phyloP scores from a whole-genome alignment of 805 yeast genomes.

The Kuraishia hungarica region DNA sequence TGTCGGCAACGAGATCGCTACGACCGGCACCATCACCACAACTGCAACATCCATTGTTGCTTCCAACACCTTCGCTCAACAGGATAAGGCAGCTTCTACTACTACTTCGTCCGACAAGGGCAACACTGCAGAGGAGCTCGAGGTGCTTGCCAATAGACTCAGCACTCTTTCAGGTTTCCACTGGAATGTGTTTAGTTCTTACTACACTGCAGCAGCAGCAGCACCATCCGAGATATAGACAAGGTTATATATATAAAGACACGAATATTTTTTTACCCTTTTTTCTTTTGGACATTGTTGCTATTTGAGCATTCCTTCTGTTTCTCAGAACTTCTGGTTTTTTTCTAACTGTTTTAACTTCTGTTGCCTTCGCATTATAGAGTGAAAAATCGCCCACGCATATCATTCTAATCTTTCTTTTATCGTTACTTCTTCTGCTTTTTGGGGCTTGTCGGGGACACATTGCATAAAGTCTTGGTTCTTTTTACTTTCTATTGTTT shows the following conservation, averaged over 20 bases:
- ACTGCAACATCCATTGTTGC: conserved; percentile 3
- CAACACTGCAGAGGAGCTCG: conserved; percentile 40
- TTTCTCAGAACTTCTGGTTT: not conserved
- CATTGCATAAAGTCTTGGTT: not conserved
- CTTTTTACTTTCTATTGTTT: not conserved
- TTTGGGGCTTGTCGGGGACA: not conserved
- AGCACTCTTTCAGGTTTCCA: conserved; percentile 67
- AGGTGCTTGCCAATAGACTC: conserved; percentile 48
- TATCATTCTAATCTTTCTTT: not conserved
- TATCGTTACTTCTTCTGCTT: not conserved
- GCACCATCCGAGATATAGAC: not conserved
- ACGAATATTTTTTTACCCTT: too few relatives aligned
- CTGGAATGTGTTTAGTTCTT: conserved; percentile 47
- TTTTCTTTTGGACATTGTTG: not conserved
- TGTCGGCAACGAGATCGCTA: conserved; percentile 5
- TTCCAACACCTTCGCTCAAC: conserved; percentile 4
- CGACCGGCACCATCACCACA: not conserved
- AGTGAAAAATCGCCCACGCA: not conserved
- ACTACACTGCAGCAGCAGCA: not conserved
- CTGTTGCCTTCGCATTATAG: not conserved
- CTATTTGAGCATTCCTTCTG: not conserved
- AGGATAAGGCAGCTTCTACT: not conserved
- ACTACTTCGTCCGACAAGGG: conserved; percentile 11
- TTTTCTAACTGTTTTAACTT: not conserved
- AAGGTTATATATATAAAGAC: too few relatives aligned